phyloP scores from a whole-genome alignment of 139 green algal species.

The Haematococcus sp. region DNA sequence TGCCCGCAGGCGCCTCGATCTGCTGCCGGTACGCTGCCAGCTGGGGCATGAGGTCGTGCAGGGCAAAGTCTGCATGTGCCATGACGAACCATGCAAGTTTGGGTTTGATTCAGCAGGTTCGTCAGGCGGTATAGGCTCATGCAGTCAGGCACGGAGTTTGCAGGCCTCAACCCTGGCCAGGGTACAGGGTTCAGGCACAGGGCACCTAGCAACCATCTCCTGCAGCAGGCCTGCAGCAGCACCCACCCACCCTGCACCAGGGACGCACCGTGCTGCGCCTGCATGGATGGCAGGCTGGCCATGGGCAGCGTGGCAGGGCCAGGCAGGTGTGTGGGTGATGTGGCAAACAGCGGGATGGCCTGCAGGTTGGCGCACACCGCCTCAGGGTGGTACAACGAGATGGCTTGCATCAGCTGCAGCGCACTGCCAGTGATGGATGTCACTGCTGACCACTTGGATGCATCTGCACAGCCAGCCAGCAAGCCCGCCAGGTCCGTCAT shows the following conservation, averaged over 20 bases:
- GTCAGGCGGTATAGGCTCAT: no score
- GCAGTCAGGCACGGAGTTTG: not conserved
- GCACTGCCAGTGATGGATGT: not conserved
- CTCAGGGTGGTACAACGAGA: slow-evolving; percentile 23
- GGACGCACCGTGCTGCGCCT: no score
- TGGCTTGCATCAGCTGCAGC: slow-evolving; percentile 12
- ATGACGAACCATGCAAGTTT: slow-evolving; percentile 3
- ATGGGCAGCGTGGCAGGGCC: no score
- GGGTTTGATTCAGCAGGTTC: no score
- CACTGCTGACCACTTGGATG: not conserved
- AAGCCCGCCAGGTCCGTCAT: not conserved
- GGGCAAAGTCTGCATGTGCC: no score
- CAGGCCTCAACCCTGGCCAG: not conserved
- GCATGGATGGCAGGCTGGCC: no score
- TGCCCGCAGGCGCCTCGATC: slow-evolving; percentile 32
- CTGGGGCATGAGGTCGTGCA: slow-evolving; percentile 21
- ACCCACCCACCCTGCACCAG: no score
- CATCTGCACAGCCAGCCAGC: slow-evolving; percentile 8
- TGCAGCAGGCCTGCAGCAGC: no score
- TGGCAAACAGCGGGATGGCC: slow-evolving; percentile 19
- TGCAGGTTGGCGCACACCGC: slow-evolving; percentile 34
- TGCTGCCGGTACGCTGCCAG: slow-evolving; percentile 24
- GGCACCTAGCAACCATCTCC: no score
- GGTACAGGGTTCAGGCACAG: not conserved
- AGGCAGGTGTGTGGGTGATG: not conserved